Conservation (phyloP, 176 grass and related monocot species). For the Metroxylon sagu region DNA sequence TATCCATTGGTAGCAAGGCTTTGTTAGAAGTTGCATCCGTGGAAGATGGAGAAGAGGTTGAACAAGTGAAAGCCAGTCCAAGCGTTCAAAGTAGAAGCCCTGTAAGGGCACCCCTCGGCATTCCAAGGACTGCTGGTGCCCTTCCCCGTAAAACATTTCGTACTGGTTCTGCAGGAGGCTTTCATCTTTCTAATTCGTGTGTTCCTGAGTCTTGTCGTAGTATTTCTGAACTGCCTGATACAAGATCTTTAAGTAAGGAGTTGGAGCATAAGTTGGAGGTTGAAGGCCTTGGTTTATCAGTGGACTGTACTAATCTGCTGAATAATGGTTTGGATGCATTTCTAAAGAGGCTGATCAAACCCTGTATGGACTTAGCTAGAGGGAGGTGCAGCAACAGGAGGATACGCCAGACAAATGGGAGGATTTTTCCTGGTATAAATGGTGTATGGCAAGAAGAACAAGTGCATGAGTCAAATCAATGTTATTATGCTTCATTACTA, state of each 20-base stretch:
- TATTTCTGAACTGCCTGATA: constrained; percentile 41
- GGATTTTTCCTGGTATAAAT: constrained; percentile 24
- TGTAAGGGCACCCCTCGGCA: constrained; percentile 47
- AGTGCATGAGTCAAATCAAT: constrained; percentile 12
- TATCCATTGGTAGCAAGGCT: constrained; percentile 27
- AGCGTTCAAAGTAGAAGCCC: constrained; percentile 63
- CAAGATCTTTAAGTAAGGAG: constrained; percentile 25
- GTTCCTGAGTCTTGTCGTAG: constrained; percentile 19
- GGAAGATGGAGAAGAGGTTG: constrained; percentile 87
- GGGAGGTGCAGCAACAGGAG: constrained; percentile 29
- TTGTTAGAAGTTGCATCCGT: constrained; percentile 37
- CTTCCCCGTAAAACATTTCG: constrained; percentile 3
- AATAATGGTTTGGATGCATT: constrained; percentile 58
- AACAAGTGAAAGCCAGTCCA: constrained; percentile 48
- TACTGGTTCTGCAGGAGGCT: background rate
- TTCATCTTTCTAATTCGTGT: constrained; percentile 9
- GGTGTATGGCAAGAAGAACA: constrained; percentile 3
- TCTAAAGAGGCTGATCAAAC: constrained; percentile 62
- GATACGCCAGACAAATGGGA: constrained; percentile 15
- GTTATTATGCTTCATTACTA: constrained; percentile 26
- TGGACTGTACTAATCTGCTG: constrained; percentile 34
- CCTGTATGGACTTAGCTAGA: constrained; percentile 42
- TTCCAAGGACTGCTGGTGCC: constrained; percentile 5
- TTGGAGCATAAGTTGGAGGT: constrained; percentile 32
- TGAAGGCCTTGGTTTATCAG: constrained; percentile 30